Evolutionary conservation across 306 rosid species (phyloP).

Genomic region (Pueraria montana): DNA sequence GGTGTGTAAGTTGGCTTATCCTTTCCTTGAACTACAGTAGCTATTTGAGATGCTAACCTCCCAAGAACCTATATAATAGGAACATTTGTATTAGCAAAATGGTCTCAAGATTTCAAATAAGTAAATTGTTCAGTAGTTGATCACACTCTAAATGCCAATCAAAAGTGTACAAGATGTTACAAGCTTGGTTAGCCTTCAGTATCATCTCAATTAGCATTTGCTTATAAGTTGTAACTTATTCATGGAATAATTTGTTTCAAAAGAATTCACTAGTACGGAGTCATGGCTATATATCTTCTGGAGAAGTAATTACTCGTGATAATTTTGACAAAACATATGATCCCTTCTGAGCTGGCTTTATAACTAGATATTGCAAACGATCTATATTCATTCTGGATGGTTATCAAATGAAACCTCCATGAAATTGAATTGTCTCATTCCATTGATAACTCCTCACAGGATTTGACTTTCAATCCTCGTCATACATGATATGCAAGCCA

Average conservation of each 20-base stretch:
- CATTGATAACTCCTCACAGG: background rate
- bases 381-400: background rate
- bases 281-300: slow-evolving; percentile 14
- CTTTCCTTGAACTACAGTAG: slow-evolving; percentile 93
- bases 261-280: background rate
- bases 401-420: background rate
- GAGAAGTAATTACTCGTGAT: background rate
- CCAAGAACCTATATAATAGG: slow-evolving; percentile 76
- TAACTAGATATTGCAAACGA: slow-evolving; percentile 27
- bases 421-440: slow-evolving; percentile 1
- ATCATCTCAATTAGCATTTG: slow-evolving; percentile 7
- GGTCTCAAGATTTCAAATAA: slow-evolving; percentile 35
- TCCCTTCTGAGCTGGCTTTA: background rate
- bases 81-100: slow-evolving; percentile 18
- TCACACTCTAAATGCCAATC: background rate
- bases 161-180: slow-evolving; percentile 5
- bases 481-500: slow-evolving; percentile 16
- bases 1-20: slow-evolving; percentile 96
- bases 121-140: slow-evolving; percentile 20
- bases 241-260: slow-evolving; percentile 24
- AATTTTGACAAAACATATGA: slow-evolving; percentile 16
- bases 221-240: slow-evolving; percentile 6
- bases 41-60: slow-evolving; percentile 93
- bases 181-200: slow-evolving; percentile 14
- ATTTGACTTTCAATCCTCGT: slow-evolving; percentile 6